Percentiles rank a stretch among this genome's conserved stretches.
Evolutionary conservation across 2,329 filamentous ascomycete genomes (phyloP).

Genomic region (Fusarium armeniacum): DNA sequence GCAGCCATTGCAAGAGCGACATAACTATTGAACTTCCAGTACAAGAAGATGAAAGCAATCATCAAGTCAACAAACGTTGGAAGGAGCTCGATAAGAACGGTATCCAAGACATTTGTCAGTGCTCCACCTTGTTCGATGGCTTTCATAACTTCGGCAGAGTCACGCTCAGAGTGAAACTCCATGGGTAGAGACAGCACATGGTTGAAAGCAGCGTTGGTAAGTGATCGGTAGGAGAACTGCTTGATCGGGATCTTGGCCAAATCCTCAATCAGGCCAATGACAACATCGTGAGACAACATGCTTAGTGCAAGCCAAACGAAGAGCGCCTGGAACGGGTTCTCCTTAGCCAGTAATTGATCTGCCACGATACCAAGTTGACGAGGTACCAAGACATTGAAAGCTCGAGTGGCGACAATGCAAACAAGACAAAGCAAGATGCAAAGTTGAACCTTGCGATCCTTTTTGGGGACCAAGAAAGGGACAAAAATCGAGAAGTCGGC

Average conservation of each 20-base stretch:
- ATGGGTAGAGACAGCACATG: conserved; percentile 78
- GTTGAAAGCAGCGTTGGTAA: conserved; percentile 73
- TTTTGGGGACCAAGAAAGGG: conserved; percentile 51
- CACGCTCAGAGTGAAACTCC: conserved; percentile 77
- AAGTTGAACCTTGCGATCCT: conserved; percentile 52
- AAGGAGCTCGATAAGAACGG: conserved; percentile 69
- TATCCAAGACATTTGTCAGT: conserved; percentile 71
- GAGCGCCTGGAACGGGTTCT: conserved; percentile 41
- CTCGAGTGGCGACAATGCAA: conserved; percentile 45
- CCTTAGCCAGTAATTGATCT: conserved; percentile 48
- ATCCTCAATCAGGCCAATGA: conserved; percentile 35
- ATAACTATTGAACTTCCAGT: conserved; percentile 72
- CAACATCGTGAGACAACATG: conserved; percentile 21
- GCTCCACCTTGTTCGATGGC: conserved; percentile 74
- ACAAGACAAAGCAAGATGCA: conserved; percentile 47
- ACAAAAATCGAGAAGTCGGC: conserved; percentile 52
- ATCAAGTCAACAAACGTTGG: conserved; percentile 74
- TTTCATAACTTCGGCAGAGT: conserved; percentile 74
- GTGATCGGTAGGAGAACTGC: conserved; percentile 63
- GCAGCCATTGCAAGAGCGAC: conserved; percentile 60
- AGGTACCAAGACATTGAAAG: conserved; percentile 52
- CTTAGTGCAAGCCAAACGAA: conserved; percentile 40
- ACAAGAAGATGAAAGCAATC: conserved; percentile 72
- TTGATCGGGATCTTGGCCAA: conserved; percentile 54
- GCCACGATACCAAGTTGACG: conserved; percentile 52